These are phyloP conservation scores for Chrysoporthe deuterocubensis DNA, from an alignment of 2,329 filamentous ascomycete species.

Conservation along the genomic window DNA sequence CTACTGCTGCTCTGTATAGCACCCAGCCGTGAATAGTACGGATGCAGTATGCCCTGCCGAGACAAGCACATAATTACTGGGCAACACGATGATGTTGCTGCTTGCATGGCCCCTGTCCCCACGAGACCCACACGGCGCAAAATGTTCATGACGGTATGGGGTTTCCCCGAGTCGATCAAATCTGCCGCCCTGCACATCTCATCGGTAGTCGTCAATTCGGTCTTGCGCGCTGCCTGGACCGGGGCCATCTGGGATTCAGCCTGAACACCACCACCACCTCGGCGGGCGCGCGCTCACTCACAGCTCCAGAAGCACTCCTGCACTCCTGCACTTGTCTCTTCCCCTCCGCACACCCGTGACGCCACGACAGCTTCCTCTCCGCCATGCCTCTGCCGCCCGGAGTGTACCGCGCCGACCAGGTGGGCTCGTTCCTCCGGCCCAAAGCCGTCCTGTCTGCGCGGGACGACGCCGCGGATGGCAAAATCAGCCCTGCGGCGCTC, in stretches of 20 bases:
- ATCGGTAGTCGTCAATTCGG: neutral
- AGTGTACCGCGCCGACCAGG: conserved; percentile 58
- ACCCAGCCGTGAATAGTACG: too few relatives aligned
- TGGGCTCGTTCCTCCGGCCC: conserved; percentile 59
- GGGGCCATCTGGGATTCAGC: neutral
- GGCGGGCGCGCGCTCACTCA: neutral
- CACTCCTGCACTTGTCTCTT: neutral
- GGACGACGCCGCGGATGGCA: conserved; percentile 48
- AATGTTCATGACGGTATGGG: neutral
- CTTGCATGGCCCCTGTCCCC: neutral
- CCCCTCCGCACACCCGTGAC: neutral
- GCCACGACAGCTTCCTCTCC: neutral
- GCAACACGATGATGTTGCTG: too few relatives aligned
- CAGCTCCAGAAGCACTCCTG: neutral
- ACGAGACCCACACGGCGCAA: neutral
- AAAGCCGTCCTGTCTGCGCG: conserved; percentile 53
- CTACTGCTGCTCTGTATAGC: too few relatives aligned
- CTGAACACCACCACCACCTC: neutral
- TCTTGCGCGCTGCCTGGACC: neutral
- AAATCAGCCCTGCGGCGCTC: conserved; percentile 47
- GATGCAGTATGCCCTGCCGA: too few relatives aligned
- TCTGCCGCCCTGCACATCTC: neutral
- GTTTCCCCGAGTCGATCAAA: neutral
- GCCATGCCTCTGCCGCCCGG: conserved; percentile 46
- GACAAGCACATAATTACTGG: too few relatives aligned